A percentile compares a stretch with the other conserved stretches of the same genome.
phyloP scores from a whole-genome alignment of 164 flowering plant species.

The Vitis labrusca region DNA sequence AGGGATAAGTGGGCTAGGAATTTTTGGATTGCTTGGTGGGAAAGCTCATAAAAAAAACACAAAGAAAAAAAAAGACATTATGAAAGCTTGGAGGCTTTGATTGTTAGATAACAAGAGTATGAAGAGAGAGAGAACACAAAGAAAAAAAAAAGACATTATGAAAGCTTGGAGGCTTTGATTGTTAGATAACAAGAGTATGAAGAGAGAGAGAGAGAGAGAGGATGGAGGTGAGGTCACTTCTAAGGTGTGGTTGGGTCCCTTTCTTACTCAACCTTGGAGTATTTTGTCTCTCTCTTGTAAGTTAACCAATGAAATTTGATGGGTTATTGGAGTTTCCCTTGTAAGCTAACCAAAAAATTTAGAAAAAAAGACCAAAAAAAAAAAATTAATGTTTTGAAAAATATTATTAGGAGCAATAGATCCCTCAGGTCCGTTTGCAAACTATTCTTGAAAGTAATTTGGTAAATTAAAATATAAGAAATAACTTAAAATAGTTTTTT shows the following conservation, averaged over 20 bases:
- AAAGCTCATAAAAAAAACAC: neutral
- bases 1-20: neutral
- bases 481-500: no score
- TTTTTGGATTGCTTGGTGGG: neutral
- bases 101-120: neutral
- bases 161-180: conserved; percentile 4
- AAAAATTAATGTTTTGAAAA: no score
- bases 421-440: no score
- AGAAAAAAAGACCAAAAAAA: no score
- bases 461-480: no score
- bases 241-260: neutral
- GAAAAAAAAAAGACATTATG: neutral
- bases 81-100: conserved; percentile 4
- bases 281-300: neutral
- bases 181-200: neutral
- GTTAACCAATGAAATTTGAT: neutral
- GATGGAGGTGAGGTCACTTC: neutral
- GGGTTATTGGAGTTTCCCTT: neutral
- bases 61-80: neutral
- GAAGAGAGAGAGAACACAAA: neutral
- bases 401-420: no score
- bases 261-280: neutral
- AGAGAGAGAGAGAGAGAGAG: neutral
- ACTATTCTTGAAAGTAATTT: no score
- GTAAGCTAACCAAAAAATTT: no score